phyloP scores from a whole-genome alignment of 768 basidiomycete species.

The Termitomyces titanicus region DNA sequence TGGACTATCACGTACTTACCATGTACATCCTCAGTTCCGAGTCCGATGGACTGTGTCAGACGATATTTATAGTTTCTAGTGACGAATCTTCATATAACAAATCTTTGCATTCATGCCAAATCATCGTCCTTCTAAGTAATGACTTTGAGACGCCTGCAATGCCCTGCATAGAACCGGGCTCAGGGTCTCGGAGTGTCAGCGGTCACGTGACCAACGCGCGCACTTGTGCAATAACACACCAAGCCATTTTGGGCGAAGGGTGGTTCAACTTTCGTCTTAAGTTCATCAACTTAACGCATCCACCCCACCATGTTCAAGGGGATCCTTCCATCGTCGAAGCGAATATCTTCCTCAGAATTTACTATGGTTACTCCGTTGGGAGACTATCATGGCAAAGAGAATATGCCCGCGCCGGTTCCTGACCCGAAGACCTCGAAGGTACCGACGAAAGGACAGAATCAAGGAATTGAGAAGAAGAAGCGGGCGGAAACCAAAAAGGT shows the following conservation, averaged over 20 bases:
- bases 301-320: conserved; percentile 70
- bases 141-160: too few relatives aligned
- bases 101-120: too few relatives aligned
- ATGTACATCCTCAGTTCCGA: too few relatives aligned
- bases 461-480: conserved; percentile 37
- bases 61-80: too few relatives aligned
- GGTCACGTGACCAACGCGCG: conserved; percentile 14
- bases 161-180: too few relatives aligned
- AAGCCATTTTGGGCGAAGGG: conserved; percentile 4
- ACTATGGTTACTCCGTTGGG: conserved; percentile 62
- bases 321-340: conserved; percentile 67
- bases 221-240: not conserved
- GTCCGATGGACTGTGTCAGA: too few relatives aligned
- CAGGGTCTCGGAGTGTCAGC: not conserved
- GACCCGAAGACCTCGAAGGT: conserved; percentile 14
- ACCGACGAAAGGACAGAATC: conserved; percentile 29
- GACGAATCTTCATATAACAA: too few relatives aligned
- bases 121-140: too few relatives aligned
- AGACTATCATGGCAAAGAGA: conserved; percentile 66
- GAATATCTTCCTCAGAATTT: conserved; percentile 65
- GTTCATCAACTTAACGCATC: conserved; percentile 12
- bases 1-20: too few relatives aligned
- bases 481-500: conserved; percentile 22
- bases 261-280: conserved; percentile 10
- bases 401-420: conserved; percentile 33